These are phyloP conservation scores for Artemisia annua DNA, from an alignment of 129 eudicot species.

Conservation along the genomic window DNA sequence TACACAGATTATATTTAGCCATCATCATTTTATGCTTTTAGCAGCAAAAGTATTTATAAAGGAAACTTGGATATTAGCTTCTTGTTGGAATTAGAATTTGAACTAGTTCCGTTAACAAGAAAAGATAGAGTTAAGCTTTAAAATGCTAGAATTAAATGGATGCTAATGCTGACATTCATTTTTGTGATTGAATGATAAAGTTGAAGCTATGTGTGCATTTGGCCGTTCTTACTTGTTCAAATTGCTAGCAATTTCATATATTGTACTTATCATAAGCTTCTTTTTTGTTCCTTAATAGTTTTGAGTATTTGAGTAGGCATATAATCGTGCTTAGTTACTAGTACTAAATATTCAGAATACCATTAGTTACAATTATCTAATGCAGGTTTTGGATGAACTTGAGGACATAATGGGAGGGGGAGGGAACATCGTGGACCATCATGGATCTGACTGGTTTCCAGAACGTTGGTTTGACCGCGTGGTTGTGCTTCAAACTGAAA, in stretches of 20 bases:
- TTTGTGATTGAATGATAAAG: too few relatives aligned
- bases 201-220: too few relatives aligned
- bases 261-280: too few relatives aligned
- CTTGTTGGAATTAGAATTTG: background rate
- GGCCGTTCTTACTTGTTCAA: background rate
- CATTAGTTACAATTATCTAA: background rate
- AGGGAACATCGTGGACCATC: slow-evolving; percentile 92
- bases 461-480: slow-evolving; percentile 92
- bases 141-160: too few relatives aligned
- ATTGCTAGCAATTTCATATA: background rate
- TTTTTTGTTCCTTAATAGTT: too few relatives aligned
- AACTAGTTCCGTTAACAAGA: background rate
- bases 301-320: too few relatives aligned
- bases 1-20: background rate
- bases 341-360: background rate
- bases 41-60: background rate
- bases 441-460: slow-evolving; percentile 96
- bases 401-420: slow-evolving; percentile 93
- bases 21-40: background rate
- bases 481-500: slow-evolving; percentile 83
- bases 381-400: slow-evolving; percentile 95
- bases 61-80: background rate
- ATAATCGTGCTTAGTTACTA: background rate
- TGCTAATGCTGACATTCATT: too few relatives aligned
- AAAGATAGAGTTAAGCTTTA: background rate